Percentiles rank a stretch among this genome's conserved stretches.
These are phyloP conservation scores for Alisma plantagoaquatica DNA, from an alignment of 106 monocot species.

Conservation along the genomic window DNA sequence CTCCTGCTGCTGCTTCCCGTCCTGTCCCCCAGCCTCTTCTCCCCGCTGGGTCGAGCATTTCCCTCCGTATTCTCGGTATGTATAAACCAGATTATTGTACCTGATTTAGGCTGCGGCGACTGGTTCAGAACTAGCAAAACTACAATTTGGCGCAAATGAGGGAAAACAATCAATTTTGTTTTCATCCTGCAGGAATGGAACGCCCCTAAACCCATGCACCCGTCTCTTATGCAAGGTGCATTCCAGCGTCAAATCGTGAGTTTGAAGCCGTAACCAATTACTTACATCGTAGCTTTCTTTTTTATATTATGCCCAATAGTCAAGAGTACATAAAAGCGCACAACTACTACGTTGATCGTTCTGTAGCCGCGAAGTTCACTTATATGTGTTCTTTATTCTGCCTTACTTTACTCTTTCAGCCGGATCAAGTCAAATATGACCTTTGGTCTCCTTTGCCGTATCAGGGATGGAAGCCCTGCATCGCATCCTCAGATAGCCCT, in stretches of 20 bases:
- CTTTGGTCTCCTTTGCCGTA: constrained; percentile 58
- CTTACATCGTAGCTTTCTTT: too few relatives aligned
- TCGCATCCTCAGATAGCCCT: constrained; percentile 12
- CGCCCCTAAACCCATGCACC: constrained; percentile 76
- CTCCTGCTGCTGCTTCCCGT: constrained; percentile 42
- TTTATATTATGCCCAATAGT: too few relatives aligned
- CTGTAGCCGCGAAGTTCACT: neutral
- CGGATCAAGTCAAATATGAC: constrained; percentile 34
- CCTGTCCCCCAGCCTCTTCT: constrained; percentile 38
- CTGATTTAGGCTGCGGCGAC: too few relatives aligned
- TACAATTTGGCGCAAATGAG: too few relatives aligned
- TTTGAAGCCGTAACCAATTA: neutral
- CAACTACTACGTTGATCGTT: too few relatives aligned
- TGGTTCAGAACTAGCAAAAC: too few relatives aligned
- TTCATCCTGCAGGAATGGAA: constrained; percentile 74
- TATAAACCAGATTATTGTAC: neutral
- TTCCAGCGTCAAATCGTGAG: constrained; percentile 49
- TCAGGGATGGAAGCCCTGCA: constrained; percentile 81
- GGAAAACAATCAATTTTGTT: too few relatives aligned
- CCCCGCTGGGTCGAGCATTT: constrained; percentile 49
- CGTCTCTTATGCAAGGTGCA: constrained; percentile 50
- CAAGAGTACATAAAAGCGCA: too few relatives aligned
- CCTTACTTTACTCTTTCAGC: constrained; percentile 16
- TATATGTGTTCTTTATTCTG: neutral
- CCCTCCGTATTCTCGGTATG: constrained; percentile 65